Evolutionary conservation across 129 eudicot genomes (phyloP).

Genomic region (Tagetes patula): DNA sequence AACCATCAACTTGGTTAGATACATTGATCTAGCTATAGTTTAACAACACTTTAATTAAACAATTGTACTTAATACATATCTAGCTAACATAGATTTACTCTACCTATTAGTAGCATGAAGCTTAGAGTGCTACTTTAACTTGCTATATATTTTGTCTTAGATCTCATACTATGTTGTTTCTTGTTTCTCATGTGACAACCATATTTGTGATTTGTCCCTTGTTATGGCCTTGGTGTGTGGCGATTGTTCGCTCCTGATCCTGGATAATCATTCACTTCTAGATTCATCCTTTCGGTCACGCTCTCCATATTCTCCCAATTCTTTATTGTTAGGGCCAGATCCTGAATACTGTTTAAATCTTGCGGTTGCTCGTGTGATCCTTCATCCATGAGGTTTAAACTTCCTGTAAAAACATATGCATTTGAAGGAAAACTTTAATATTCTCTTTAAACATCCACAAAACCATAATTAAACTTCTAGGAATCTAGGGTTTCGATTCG

Average conservation of each 20-base stretch:
- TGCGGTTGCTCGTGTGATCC: conserved; percentile 21
- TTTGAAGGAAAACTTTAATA: conserved; percentile 2
- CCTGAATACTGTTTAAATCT: conserved; percentile 20
- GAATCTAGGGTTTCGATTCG: not conserved
- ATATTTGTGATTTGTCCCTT: conserved; percentile 12
- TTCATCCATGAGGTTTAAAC: conserved; percentile 39
- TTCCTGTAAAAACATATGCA: conserved; percentile 40
- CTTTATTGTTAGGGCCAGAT: not conserved
- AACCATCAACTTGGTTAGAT: conserved; percentile 30
- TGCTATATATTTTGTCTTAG: conserved; percentile 1
- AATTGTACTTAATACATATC: conserved; percentile 3
- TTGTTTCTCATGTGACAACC: conserved; percentile 6
- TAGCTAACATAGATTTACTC: not conserved
- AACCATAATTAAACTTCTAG: not conserved
- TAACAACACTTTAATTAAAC: not conserved
- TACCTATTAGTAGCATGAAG: conserved; percentile 24
- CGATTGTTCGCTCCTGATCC: conserved; percentile 93
- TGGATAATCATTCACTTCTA: conserved; percentile 72
- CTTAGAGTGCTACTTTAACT: conserved; percentile 14
- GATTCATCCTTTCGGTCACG: conserved; percentile 44
- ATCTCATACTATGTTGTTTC: conserved; percentile 19
- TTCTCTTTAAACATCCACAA: not conserved
- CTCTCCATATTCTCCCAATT: conserved; percentile 21
- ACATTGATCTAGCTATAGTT: not conserved
- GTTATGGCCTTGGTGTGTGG: conserved; percentile 71